Percentiles rank a stretch among this genome's conserved stretches.
These are phyloP conservation scores for Beverwykella pulmonaria DNA, from an alignment of 495 filamentous ascomycete species.

Conservation along the genomic window DNA sequence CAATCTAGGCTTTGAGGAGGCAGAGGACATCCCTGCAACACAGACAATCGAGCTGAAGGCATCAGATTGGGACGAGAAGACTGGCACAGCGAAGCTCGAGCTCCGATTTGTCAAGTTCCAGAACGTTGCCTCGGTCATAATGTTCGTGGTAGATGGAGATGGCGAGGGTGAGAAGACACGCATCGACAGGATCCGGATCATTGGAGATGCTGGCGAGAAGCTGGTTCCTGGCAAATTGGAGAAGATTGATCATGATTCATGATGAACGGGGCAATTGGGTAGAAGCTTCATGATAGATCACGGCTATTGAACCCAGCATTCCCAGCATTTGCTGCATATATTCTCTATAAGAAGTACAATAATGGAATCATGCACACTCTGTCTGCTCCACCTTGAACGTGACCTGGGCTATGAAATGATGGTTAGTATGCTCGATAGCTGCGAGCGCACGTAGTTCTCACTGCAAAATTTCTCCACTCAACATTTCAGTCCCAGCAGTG, in stretches of 20 bases:
- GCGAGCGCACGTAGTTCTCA: too few species aligned
- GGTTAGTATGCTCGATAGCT: too few species aligned
- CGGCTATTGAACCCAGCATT: background rate
- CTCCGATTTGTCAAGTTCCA: constrained; percentile 98
- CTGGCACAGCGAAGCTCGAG: constrained; percentile 79
- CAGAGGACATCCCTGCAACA: constrained; percentile 76
- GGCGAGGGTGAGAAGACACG: constrained; percentile 83
- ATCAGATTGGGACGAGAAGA: constrained; percentile 81
- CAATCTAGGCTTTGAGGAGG: constrained; percentile 93
- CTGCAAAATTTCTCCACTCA: too few species aligned
- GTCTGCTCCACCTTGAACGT: too few species aligned
- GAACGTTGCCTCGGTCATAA: constrained; percentile 78
- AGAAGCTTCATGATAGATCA: background rate
- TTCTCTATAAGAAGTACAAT: too few species aligned
- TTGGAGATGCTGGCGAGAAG: constrained; percentile 94
- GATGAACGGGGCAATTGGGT: background rate
- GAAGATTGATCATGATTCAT: constrained; percentile 80
- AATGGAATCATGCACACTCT: too few species aligned
- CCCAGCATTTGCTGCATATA: background rate
- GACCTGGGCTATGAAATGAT: too few species aligned
- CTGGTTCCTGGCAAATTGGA: constrained; percentile 90
- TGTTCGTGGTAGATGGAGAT: constrained; percentile 90
- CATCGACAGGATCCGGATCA: constrained; percentile 79
- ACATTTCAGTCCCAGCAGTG: background rate
- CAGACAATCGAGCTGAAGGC: constrained; percentile 73